Base-by-base conservation (phyloP, 192 early-diverging fungal species). In the Umbelopsis vinacea region DNA sequence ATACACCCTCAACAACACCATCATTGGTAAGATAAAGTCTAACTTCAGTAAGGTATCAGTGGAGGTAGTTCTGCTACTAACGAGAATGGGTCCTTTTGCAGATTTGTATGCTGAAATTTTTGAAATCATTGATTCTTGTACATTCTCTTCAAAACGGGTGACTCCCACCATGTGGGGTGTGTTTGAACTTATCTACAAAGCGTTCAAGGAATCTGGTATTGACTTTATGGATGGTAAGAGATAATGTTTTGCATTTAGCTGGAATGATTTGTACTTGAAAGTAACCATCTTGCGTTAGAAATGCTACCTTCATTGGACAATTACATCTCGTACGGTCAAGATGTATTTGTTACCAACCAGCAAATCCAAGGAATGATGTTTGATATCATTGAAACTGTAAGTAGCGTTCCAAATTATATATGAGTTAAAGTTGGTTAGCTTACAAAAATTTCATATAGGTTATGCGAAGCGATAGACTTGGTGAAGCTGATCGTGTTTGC, bases 281-380 rank as follows among this genome's bases (percentile, higher is more conserved):
- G 6, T 21, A 21, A 26, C 6, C 19, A 26, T 24, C 17, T 55
- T 48, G 47, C 11, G 72, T 26, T 46, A 81, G 93, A 95, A 74
- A 95, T 99, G 87, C 73, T 93, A 35, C 92, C 92, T n/a, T 90
- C 91, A 24, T 85, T 99, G 55, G 94, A 96, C 77, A 96, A 97
- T 84, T 97, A 90, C 71, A 89, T 97, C 47, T 86, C 90, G 9
- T 95, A 91, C 70, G 97, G 97, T 76, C 92, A 84, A 68, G 91
- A 93, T 17, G 84, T 88, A 10, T 92, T 96, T 72, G 84, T 86
- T 0, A 45, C 84, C 21, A 93, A 87, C 80, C 79, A 81, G 52
- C 88, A 89, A 60, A 83, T 92, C 54, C 92, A 92, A 71, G 72
- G 86, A 46, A 90, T 88, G 70, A 86, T 95, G 63, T 89, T 91